Percentiles rank a stretch among this genome's conserved stretches.
phyloP scores from a whole-genome alignment of 176 grass and related monocot species.

The Oropetium thomaeum region DNA sequence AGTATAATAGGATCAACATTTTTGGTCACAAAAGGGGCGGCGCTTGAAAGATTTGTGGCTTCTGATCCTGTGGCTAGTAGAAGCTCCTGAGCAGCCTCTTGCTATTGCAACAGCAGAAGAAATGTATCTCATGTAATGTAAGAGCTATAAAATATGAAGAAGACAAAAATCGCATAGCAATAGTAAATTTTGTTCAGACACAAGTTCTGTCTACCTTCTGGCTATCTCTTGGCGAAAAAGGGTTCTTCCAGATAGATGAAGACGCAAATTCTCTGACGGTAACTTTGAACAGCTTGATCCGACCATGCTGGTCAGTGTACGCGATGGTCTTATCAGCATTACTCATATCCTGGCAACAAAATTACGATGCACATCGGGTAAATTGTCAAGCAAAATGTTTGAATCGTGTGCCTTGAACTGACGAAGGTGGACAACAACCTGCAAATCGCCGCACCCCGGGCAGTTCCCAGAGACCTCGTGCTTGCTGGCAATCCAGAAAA shows the following conservation, averaged over 20 bases:
- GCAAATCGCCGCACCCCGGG: conserved; percentile 31
- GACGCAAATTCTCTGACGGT: conserved; percentile 54
- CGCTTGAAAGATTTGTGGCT: conserved; percentile 27
- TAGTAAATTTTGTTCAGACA: background rate
- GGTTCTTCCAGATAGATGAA: conserved; percentile 57
- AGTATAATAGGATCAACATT: conserved; percentile 49
- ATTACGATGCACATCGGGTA: background rate
- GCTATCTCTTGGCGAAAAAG: conserved; percentile 11
- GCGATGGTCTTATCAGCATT: conserved; percentile 39
- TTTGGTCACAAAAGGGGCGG: conserved; percentile 1
- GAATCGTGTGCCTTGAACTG: background rate
- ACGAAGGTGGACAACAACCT: conserved; percentile 5
- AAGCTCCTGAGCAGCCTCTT: conserved; percentile 19
- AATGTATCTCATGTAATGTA: background rate
- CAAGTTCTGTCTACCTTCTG: background rate
- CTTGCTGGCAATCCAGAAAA: background rate
- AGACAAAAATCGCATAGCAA: too few relatives aligned
- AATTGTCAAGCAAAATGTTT: background rate
- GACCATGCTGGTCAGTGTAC: conserved; percentile 51
- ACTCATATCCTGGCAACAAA: conserved; percentile 26
- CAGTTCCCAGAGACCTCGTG: conserved; percentile 8
- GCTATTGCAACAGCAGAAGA: conserved; percentile 22
- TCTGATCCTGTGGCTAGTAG: conserved; percentile 8
- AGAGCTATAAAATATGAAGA: background rate
- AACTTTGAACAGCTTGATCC: conserved; percentile 60